phyloP scores from a whole-genome alignment of 495 filamentous ascomycete genomes.

The Penicillium argentinense region DNA sequence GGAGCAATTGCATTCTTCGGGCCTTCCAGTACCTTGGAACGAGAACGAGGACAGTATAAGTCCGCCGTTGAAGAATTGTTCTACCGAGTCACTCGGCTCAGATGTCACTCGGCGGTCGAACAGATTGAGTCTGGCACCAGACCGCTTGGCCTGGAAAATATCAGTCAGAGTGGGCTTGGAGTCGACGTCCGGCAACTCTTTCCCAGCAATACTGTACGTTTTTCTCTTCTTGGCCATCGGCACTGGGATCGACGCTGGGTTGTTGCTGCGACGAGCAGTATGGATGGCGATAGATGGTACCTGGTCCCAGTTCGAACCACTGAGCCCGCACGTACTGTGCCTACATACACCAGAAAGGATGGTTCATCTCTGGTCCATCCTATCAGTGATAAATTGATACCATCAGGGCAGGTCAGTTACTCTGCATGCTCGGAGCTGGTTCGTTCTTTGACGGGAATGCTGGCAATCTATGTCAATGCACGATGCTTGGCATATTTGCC shows the following conservation, averaged over 20 bases:
- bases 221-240: constrained; percentile 62
- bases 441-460: constrained; percentile 39
- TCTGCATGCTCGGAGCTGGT: constrained; percentile 37
- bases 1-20: constrained; percentile 39
- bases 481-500: constrained; percentile 37
- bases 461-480: constrained; percentile 45
- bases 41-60: constrained; percentile 40
- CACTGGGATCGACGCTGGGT: constrained; percentile 68
- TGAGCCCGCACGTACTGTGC: constrained; percentile 8
- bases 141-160: constrained; percentile 60
- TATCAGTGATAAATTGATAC: constrained; percentile 28
- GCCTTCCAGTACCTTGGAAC: constrained; percentile 45
- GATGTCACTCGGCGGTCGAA: constrained; percentile 57
- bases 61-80: constrained; percentile 55
- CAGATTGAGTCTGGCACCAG: constrained; percentile 61
- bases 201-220: constrained; percentile 56
- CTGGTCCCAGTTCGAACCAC: constrained; percentile 55
- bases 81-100: constrained; percentile 52
- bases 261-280: constrained; percentile 64
- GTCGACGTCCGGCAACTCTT: constrained; percentile 63
- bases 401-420: constrained; percentile 21
- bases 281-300: constrained; percentile 77
- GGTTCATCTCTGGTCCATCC: constrained; percentile 26
- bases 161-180: constrained; percentile 51
- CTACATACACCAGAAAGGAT: constrained; percentile 5